Percentiles rank a stretch among this genome's conserved stretches.
Evolutionary conservation across 75 land plant species (phyloP).

Genomic region (Pinus taeda): DNA sequence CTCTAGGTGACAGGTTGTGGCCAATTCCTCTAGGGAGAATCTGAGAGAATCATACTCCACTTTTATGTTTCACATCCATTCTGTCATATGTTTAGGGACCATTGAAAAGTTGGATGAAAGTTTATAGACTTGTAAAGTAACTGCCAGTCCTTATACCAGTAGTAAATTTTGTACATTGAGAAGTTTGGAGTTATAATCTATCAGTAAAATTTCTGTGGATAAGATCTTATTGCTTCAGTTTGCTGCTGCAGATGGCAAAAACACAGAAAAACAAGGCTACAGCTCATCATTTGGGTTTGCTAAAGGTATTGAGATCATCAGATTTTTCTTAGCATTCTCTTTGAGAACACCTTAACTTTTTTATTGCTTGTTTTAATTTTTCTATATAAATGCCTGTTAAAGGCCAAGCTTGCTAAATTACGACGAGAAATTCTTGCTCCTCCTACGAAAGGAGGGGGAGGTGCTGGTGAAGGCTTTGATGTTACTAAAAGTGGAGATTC

Average conservation of each 20-base stretch:
- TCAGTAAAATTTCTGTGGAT: neutral
- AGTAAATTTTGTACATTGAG: neutral
- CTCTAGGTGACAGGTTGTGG: too few species aligned
- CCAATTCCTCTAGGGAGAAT: too few species aligned
- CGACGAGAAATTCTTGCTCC: slow-evolving; percentile 90
- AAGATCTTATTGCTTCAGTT: neutral
- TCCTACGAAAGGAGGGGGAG: slow-evolving; percentile 76
- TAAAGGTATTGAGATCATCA: slow-evolving; percentile 56
- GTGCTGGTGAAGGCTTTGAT: slow-evolving; percentile 99
- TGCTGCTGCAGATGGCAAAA: slow-evolving; percentile 88
- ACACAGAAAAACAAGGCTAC: slow-evolving; percentile 99
- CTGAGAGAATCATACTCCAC: too few species aligned
- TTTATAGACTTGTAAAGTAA: too few species aligned
- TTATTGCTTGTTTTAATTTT: neutral
- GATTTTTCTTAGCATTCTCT: neutral
- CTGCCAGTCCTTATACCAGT: too few species aligned
- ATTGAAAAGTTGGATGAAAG: too few species aligned
- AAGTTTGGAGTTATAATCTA: neutral
- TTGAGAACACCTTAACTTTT: neutral
- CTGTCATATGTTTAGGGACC: too few species aligned
- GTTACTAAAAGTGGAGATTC: slow-evolving; percentile 99
- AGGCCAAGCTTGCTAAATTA: slow-evolving; percentile 99
- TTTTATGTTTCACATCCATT: too few species aligned
- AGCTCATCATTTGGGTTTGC: slow-evolving; percentile 96
- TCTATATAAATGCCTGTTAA: neutral